These are phyloP conservation scores for Aureobasidium sp. DNA, from an alignment of 2,329 filamentous ascomycete species.

Conservation along the genomic window DNA sequence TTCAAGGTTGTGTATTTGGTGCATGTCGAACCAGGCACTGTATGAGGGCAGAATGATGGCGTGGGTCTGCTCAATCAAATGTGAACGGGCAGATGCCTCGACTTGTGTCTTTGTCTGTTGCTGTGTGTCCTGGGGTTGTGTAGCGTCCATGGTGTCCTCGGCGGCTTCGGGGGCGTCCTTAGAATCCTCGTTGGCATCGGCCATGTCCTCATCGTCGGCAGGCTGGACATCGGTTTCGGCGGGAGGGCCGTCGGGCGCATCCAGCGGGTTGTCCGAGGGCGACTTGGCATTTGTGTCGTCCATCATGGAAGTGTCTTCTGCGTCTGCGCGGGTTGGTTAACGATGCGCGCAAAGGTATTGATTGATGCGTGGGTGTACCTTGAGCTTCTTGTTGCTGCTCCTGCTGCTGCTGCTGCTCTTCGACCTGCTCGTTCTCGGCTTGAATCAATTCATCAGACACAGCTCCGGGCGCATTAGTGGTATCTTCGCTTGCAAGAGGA, in stretches of 20 bases:
- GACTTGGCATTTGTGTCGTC: constrained; percentile 23
- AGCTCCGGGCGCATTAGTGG: constrained; percentile 25
- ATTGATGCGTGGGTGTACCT: not conserved
- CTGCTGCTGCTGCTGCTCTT: constrained; percentile 15
- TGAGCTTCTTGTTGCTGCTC: constrained; percentile 20
- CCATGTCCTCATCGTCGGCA: constrained; percentile 46
- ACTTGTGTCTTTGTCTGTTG: constrained; percentile 58
- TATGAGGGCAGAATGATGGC: constrained; percentile 96
- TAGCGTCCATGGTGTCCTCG: constrained; percentile 39
- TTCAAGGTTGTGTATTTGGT: constrained; percentile 81
- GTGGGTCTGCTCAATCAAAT: constrained; percentile 88
- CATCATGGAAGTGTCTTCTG: constrained; percentile 29
- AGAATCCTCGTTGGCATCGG: constrained; percentile 48
- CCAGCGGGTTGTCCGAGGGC: constrained; percentile 33
- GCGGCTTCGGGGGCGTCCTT: constrained; percentile 40
- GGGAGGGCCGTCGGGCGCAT: constrained; percentile 30
- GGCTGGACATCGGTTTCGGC: constrained; percentile 28
- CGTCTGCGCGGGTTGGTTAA: not conserved
- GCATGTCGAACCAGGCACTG: constrained; percentile 99
- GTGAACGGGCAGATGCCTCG: constrained; percentile 81
- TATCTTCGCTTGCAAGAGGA: constrained; percentile 19
- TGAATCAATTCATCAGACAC: constrained; percentile 31
- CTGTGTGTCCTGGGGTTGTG: constrained; percentile 51
- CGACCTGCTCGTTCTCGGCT: constrained; percentile 29
- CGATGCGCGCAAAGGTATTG: not conserved